Percentiles rank a stretch among this genome's conserved stretches.
phyloP scores from a whole-genome alignment of 2,329 filamentous ascomycete species.

The Colletotrichum tabaci region DNA sequence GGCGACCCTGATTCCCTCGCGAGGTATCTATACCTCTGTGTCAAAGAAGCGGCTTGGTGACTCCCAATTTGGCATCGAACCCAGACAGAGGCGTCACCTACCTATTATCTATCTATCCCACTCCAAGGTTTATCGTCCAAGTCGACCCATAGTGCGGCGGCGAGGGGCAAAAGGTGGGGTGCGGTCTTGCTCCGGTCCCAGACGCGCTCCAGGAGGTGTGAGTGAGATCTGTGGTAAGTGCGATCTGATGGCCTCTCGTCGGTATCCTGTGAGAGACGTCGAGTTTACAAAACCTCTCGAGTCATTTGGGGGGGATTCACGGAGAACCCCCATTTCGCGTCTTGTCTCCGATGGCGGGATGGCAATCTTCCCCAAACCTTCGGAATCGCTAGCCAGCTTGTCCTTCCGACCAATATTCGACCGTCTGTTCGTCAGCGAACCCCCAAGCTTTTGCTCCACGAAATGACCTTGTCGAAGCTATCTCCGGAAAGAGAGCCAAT shows the following conservation, averaged over 20 bases:
- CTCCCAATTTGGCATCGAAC: constrained; percentile 14
- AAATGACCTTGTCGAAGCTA: constrained; percentile 33
- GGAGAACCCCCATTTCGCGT: constrained; percentile 32
- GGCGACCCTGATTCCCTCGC: constrained; percentile 15
- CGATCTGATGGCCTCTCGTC: constrained; percentile 31
- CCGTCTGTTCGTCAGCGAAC: constrained; percentile 37
- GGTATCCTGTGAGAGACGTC: constrained; percentile 38
- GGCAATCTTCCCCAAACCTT: constrained; percentile 37
- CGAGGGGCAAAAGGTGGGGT: constrained; percentile 41
- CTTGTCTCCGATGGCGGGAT: constrained; percentile 34
- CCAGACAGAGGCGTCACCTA: constrained; percentile 28
- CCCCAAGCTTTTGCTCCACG: constrained; percentile 31
- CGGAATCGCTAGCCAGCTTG: constrained; percentile 34
- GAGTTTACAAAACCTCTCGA: constrained; percentile 38
- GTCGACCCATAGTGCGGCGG: constrained; percentile 35
- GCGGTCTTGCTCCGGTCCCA: constrained; percentile 18
- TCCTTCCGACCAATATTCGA: constrained; percentile 37
- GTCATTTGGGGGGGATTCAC: constrained; percentile 34
- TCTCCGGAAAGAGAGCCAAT: constrained; percentile 26
- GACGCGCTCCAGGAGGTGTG: constrained; percentile 6
- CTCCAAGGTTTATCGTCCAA: constrained; percentile 18
- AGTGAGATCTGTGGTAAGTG: constrained; percentile 30
- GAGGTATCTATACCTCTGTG: constrained; percentile 37
- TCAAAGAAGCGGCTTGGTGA: constrained; percentile 5
- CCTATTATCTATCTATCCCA: constrained; percentile 4